Base-by-base conservation (phyloP, 1,284 basidiomycete genomes). In the Apiotrichum porosum region DNA sequence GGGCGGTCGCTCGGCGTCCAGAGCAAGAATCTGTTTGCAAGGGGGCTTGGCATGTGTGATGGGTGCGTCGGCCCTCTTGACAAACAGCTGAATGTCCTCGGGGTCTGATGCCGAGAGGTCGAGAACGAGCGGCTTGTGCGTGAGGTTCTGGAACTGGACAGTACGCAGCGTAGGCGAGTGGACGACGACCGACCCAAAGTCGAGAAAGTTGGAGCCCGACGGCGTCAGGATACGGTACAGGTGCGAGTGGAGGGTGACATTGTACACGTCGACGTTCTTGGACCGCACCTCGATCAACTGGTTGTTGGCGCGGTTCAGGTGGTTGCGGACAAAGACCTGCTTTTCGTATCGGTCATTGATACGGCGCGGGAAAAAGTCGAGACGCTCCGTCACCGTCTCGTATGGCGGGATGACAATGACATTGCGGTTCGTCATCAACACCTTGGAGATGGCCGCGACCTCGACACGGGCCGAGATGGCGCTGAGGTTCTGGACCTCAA, bases 161-260 rank as follows among this genome's bases (percentile, higher is more conserved):
- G 72, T 76, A 17, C 76, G 70, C 42, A 78, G 63, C 3, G 74
- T 63, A 14, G 72, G 65, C 30, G 73, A 71, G 61, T 76, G 75
- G 66, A 78, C 74, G 45, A 76, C 70, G 37, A 77, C 76, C 23
- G 73, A 73, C 30, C 75, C 76, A 58, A 78, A 78, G 49, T 78
- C 77, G 45, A 77, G 57, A 49, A 76, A 77, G 62, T 78, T 78
- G 47, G 71, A 68, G 9, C 77, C 77, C 14, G 72, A 70, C 2
- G 76, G 74, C 12, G 77, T 78, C 37, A 77, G 66, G 47, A 78
- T 76, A n/a, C 74, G 72, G 59, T 78, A 78, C 35, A 78, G 71
- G 49, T 77, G 72, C 22, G 76, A 77, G 54, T 78, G 77, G 42
- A 78, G 71, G 24, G 75, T 75, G 49, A 78, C 70, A 35, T 77